A percentile compares a stretch with the other conserved stretches of the same genome.
Evolutionary conservation across 306 rosid species (phyloP).

Genomic region (Lathyrus tuberosus): DNA sequence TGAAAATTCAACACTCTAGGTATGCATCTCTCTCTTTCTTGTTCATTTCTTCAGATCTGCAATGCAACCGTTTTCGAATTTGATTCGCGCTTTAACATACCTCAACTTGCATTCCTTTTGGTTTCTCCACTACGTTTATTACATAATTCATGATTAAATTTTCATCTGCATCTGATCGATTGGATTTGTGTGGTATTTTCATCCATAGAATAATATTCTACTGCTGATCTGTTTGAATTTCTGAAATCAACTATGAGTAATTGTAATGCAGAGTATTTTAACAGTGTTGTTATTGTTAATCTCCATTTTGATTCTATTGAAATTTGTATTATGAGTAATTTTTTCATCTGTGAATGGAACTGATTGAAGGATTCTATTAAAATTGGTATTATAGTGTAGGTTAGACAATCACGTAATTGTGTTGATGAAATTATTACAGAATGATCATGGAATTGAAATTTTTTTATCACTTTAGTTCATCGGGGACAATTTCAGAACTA

Average conservation of each 20-base stretch:
- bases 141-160: background rate
- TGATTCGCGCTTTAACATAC: background rate
- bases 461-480: no score
- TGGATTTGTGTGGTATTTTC: background rate
- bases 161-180: background rate
- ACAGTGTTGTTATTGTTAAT: background rate
- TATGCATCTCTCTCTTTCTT: conserved; percentile 16
- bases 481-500: no score
- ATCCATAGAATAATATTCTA: background rate
- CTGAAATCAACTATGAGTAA: background rate
- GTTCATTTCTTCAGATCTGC: conserved; percentile 29
- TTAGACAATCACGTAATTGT: no score
- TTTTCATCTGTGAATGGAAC: no score
- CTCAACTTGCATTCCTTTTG: background rate
- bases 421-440: no score
- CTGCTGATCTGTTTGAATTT: conserved; percentile 14
- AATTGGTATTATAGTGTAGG: background rate
- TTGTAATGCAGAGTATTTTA: background rate
- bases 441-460: no score
- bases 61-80: background rate
- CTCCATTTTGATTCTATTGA: no score
- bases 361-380: no score
- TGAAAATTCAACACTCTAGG: conserved; percentile 23
- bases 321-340: no score
- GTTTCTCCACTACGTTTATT: background rate